Evolutionary conservation across 1,284 basidiomycete species (phyloP), one percentile per base, ranked within the genome.

Genomic region (Coniferiporia sulphurascens): DNA sequence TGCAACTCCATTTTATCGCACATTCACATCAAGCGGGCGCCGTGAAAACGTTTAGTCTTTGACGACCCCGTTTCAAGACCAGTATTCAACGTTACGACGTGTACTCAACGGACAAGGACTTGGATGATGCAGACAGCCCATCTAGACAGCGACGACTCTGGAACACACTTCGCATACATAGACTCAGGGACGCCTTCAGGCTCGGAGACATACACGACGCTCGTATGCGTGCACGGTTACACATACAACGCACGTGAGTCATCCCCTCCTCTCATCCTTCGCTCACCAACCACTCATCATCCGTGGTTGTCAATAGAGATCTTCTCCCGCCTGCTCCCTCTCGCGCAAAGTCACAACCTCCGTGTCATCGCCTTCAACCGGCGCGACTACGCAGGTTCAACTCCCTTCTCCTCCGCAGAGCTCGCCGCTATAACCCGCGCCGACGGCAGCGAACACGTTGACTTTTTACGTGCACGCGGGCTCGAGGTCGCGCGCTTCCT

Each of bases 351-450:
- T 38, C 38, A 63, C 52, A 64, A 66, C 22, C 55, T 67, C 15
- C 66, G 67, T 15, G 52, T 68, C 17, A 64, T 68, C 4, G 55
- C 63, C 0, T 48, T 68, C 22, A 68, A 68, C 46, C 53, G 59
- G n/a, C 62, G 68, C 15, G 68, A 69, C 56, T 68, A 67, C 54
- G 55, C 54, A n/a, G 64, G 63, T 12, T 67, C 68, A 1, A 64
- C 68, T 4, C 62, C 49, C 0, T 67, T 61, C 45, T 51, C 65
- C 1, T 36, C 34, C 1, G 41, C 36, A 3, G 68, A 70, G 43
- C 56, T 70, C 13, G 49, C 55, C 1, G 56, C 51, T 4, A 38
- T 68, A 7, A 38, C 49, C 35, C 51, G 54, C 15, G 17, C 48
- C 1, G 50, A 59, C 15, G 34, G 32, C 15, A 60, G 56, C 5